A percentile compares a stretch with the other conserved stretches of the same genome.
Evolutionary conservation across 2,329 filamentous ascomycete genomes (phyloP).

Genomic region (Trichoderma pleuroti): DNA sequence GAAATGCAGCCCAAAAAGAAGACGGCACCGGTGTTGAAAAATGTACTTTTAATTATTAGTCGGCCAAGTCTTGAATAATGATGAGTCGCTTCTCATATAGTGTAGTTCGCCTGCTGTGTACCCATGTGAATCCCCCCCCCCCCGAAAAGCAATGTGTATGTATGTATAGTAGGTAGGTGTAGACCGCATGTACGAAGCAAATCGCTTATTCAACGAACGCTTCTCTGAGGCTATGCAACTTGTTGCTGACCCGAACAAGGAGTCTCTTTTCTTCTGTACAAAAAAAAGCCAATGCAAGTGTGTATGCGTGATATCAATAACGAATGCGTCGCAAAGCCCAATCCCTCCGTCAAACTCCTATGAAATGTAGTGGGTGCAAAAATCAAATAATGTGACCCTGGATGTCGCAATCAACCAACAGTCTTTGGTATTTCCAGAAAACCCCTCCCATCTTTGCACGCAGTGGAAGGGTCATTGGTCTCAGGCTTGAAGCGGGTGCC

Average conservation of each 20-base stretch:
- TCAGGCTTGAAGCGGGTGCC: not conserved
- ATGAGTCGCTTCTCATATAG: slow-evolving; percentile 6
- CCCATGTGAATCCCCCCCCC: not conserved
- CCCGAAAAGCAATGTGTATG: slow-evolving; percentile 6
- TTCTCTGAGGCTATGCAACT: slow-evolving; percentile 1
- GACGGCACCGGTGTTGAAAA: not conserved
- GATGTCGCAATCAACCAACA: slow-evolving; percentile 10
- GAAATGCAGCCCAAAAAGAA: not conserved
- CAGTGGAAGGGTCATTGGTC: not conserved
- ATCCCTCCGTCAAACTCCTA: slow-evolving; percentile 2
- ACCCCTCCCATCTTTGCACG: not conserved
- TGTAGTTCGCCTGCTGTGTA: not conserved
- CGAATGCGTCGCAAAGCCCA: slow-evolving; percentile 4
- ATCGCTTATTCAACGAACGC: slow-evolving; percentile 19
- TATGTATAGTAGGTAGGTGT: not conserved
- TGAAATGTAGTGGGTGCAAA: not conserved
- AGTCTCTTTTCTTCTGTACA: not conserved
- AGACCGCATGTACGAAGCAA: slow-evolving; percentile 18
- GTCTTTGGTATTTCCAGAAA: slow-evolving; percentile 12
- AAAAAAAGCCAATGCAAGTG: slow-evolving; percentile 15
- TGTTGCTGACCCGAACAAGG: not conserved
- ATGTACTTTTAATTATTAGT: slow-evolving; percentile 1
- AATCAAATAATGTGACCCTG: slow-evolving; percentile 1
- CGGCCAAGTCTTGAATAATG: not conserved
- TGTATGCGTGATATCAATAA: slow-evolving; percentile 14